phyloP scores from a whole-genome alignment of 2,329 filamentous ascomycete species.

The Lachnellula willkommii region DNA sequence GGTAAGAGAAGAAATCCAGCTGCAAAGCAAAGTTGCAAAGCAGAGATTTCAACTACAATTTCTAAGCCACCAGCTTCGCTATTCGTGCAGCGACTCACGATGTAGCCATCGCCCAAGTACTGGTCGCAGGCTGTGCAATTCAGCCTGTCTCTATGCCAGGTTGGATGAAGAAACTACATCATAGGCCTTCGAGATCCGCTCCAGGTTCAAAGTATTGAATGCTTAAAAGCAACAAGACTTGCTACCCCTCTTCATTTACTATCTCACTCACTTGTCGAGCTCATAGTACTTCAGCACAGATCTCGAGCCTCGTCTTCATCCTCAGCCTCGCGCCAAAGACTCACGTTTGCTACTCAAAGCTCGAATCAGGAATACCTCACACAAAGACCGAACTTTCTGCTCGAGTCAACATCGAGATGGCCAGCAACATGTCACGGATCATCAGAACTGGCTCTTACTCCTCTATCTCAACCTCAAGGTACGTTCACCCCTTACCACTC shows the following conservation, averaged over 20 bases:
- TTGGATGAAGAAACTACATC: not conserved
- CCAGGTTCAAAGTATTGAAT: not conserved
- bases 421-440: constrained; percentile 4
- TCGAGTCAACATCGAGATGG: constrained; percentile 4
- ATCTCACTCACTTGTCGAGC: not conserved
- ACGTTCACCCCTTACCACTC: not conserved
- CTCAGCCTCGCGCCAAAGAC: not conserved
- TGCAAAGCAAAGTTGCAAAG: too few species aligned
- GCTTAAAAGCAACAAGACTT: not conserved
- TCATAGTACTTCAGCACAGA: not conserved
- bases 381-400: not conserved
- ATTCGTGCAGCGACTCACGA: not conserved
- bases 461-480: constrained; percentile 8
- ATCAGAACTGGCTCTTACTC: constrained; percentile 12
- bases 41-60: not conserved
- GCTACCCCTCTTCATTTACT: not conserved
- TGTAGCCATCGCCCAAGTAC: not conserved
- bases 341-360: not conserved
- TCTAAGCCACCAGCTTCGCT: not conserved
- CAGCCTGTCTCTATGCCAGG: not conserved
- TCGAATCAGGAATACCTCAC: not conserved
- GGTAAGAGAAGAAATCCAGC: not conserved
- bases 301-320: not conserved
- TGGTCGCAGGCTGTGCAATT: not conserved
- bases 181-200: not conserved